These are phyloP conservation scores for Mortierella sp. DNA, from an alignment of 371 early-diverging fungal species.

Conservation along the genomic window DNA sequence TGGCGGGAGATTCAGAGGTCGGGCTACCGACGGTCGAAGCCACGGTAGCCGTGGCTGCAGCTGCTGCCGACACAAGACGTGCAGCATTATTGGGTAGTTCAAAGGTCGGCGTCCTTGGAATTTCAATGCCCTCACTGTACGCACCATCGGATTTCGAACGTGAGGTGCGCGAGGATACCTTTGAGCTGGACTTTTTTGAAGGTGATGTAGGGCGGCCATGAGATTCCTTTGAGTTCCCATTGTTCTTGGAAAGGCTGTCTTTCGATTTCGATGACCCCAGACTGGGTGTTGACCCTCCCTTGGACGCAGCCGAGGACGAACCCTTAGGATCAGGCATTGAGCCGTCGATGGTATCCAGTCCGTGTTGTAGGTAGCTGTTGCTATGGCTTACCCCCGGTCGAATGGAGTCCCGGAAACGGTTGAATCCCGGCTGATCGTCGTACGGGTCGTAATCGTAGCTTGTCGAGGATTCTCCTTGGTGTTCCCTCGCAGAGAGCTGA, in stretches of 20 bases:
- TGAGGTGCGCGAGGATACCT: conserved; percentile 1
- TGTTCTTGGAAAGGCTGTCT: conserved; percentile 17
- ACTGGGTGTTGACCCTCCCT: conserved; percentile 8
- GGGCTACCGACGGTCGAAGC: neutral
- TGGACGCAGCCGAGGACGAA: conserved; percentile 2
- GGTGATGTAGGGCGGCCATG: conserved; percentile 19
- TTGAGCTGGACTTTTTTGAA: conserved; percentile 20
- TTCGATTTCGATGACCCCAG: conserved; percentile 19
- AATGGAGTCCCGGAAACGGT: neutral
- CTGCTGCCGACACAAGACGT: neutral
- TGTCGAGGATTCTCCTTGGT: neutral
- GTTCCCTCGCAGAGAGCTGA: conserved; percentile 5
- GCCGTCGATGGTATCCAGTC: neutral
- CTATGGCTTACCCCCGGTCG: neutral
- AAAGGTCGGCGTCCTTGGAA: conserved; percentile 2
- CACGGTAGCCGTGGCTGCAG: neutral
- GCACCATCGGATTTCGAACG: conserved; percentile 27
- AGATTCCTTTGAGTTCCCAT: conserved; percentile 5
- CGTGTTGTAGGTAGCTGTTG: neutral
- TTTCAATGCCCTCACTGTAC: conserved; percentile 1
- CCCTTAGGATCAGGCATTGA: conserved; percentile 2
- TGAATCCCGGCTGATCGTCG: conserved; percentile 10
- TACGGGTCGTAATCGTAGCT: conserved; percentile 27
- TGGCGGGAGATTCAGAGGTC: neutral
- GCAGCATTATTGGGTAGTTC: neutral